Percentiles rank a stretch among this genome's conserved stretches.
These are phyloP conservation scores for Aspergillus sp. DNA, from an alignment of 2,329 filamentous ascomycete genomes.

Conservation along the genomic window DNA sequence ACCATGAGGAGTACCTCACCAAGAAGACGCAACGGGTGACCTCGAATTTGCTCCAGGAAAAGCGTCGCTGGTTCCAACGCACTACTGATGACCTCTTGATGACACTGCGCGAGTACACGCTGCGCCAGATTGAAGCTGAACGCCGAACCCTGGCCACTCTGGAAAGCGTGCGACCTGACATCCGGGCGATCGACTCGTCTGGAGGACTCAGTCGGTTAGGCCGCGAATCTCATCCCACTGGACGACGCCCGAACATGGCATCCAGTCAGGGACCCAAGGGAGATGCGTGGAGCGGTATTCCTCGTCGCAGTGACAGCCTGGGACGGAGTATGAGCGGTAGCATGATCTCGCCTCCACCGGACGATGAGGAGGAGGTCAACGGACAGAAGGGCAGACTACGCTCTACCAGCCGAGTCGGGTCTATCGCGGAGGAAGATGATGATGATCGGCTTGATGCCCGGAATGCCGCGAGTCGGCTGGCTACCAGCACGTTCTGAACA, in stretches of 20 bases:
- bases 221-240: conserved; percentile 77
- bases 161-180: conserved; percentile 90
- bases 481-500: conserved; percentile 82
- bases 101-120: conserved; percentile 85
- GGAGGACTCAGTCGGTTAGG: conserved; percentile 88
- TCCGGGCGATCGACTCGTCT: conserved; percentile 85
- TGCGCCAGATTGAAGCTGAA: conserved; percentile 94
- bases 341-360: conserved; percentile 62
- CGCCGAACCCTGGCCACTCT: conserved; percentile 85
- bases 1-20: conserved; percentile 75
- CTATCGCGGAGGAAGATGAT: conserved; percentile 60
- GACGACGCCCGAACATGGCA: conserved; percentile 72
- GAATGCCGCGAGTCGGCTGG: conserved; percentile 91
- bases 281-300: conserved; percentile 97
- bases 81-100: conserved; percentile 80
- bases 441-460: conserved; percentile 92
- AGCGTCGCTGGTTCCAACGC: conserved; percentile 84
- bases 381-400: conserved; percentile 49
- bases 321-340: conserved; percentile 74
- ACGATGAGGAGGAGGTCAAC: conserved; percentile 59
- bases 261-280: conserved; percentile 94
- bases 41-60: conserved; percentile 81
- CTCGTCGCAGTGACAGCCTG: conserved; percentile 74
- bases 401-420: conserved; percentile 47
- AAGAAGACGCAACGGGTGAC: conserved; percentile 89